Evolutionary conservation across 78 protist species (phyloP).

Genomic region (Dictyostelium intermedium): DNA sequence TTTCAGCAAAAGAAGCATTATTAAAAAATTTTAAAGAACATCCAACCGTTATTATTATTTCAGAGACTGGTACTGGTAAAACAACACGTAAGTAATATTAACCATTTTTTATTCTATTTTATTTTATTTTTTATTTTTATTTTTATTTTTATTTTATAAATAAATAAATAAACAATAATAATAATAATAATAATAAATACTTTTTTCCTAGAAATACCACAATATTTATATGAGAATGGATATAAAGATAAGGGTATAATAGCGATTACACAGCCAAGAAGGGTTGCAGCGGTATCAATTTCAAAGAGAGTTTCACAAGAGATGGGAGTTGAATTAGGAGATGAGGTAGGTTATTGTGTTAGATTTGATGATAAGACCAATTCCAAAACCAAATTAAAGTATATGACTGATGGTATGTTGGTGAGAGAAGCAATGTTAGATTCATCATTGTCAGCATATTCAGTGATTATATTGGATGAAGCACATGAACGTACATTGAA

Average conservation of each 20-base stretch:
- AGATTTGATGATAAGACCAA: slow-evolving; percentile 91
- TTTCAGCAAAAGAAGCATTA: slow-evolving; percentile 52
- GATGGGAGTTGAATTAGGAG: slow-evolving; percentile 82
- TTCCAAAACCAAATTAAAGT: slow-evolving; percentile 82
- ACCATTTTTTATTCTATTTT: too few relatives aligned
- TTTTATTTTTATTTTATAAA: not conserved
- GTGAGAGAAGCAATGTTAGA: slow-evolving; percentile 89
- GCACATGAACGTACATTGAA: slow-evolving; percentile 95
- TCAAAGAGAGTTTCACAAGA: slow-evolving; percentile 92
- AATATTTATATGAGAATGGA: slow-evolving; percentile 58
- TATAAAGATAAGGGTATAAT: slow-evolving; percentile 44
- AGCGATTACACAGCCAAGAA: slow-evolving; percentile 89
- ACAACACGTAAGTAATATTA: slow-evolving; percentile 69
- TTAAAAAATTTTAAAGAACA: slow-evolving; percentile 52
- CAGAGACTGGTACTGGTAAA: slow-evolving; percentile 84
- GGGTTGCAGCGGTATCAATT: slow-evolving; percentile 95
- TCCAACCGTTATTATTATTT: slow-evolving; percentile 60
- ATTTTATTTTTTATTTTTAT: not conserved
- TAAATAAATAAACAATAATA: too few relatives aligned
- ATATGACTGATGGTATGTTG: slow-evolving; percentile 96
- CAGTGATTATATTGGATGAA: slow-evolving; percentile 90
- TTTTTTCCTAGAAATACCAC: slow-evolving; percentile 55
- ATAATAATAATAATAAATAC: too few relatives aligned
- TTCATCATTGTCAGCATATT: slow-evolving; percentile 86
- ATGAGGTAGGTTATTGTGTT: slow-evolving; percentile 91